Percentiles rank a stretch among this genome's conserved stretches.
Evolutionary conservation across 768 basidiomycete species (phyloP).

Genomic region (Suillus luteus): DNA sequence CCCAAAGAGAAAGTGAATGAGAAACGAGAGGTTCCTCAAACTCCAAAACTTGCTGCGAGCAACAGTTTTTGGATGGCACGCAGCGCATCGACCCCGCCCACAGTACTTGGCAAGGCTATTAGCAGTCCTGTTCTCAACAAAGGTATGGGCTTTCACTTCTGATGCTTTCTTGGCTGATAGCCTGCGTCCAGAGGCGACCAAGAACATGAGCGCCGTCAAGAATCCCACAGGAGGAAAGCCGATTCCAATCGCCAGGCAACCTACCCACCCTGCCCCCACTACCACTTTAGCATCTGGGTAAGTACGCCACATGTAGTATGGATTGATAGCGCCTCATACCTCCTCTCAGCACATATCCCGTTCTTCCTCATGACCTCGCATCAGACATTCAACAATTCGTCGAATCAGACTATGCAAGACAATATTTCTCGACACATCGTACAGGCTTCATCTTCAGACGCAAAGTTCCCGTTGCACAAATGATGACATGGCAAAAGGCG

Average conservation of each 20-base stretch:
- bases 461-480: conserved; percentile 77
- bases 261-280: conserved; percentile 34
- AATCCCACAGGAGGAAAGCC: conserved; percentile 61
- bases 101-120: conserved; percentile 64
- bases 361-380: conserved; percentile 77
- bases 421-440: conserved; percentile 90
- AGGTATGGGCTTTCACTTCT: conserved; percentile 42
- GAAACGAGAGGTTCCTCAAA: conserved; percentile 39
- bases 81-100: conserved; percentile 41
- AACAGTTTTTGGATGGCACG: conserved; percentile 37
- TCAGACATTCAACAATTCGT: conserved; percentile 87
- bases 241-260: conserved; percentile 53
- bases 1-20: conserved; percentile 26
- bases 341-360: conserved; percentile 63
- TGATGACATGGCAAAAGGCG: conserved; percentile 93
- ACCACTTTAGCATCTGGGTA: conserved; percentile 68
- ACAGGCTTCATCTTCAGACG: conserved; percentile 86
- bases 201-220: conserved; percentile 76
- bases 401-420: conserved; percentile 80
- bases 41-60: conserved; percentile 45
- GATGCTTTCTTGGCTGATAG: background rate
- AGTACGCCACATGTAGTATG: conserved; percentile 25
- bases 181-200: conserved; percentile 53
- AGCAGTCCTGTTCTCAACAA: conserved; percentile 70
- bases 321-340: conserved; percentile 18